Conservation (phyloP, 1,139 yeast genomes). For the Nakaseomyces nivariensis region DNA sequence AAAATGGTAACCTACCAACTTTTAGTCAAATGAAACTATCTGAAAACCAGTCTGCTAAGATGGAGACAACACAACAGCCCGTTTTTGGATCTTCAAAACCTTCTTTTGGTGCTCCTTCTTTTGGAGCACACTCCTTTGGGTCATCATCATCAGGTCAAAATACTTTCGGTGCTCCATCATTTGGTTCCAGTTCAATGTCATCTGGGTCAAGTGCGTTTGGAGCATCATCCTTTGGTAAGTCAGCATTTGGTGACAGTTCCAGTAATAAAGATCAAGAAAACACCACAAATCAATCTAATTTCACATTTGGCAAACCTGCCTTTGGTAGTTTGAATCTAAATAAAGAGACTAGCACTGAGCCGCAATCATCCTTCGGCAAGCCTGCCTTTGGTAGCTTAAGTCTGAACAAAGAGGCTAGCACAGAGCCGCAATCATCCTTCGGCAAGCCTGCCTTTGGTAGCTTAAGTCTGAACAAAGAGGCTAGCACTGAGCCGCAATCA, state of each 20-base stretch:
- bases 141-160: background rate
- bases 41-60: conserved; percentile 8
- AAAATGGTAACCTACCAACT: background rate
- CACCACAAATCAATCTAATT: background rate
- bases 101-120: conserved; percentile 10
- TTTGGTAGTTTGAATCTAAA: background rate
- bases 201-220: conserved; percentile 12
- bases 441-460: conserved; percentile 8
- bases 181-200: background rate
- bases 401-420: background rate
- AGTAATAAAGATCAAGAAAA: background rate
- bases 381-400: conserved; percentile 5
- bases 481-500: background rate
- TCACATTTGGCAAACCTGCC: conserved; percentile 6
- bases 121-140: background rate
- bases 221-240: conserved; percentile 8
- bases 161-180: conserved; percentile 3
- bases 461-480: conserved; percentile 4
- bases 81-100: conserved; percentile 10
- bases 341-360: background rate
- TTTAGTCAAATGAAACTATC: background rate
- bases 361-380: conserved; percentile 5
- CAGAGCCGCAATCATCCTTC: conserved; percentile 1
- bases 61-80: conserved; percentile 12
- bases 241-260: conserved; percentile 9